phyloP scores from a whole-genome alignment of 2,329 filamentous ascomycete genomes.

The Verticillium nubilum region DNA sequence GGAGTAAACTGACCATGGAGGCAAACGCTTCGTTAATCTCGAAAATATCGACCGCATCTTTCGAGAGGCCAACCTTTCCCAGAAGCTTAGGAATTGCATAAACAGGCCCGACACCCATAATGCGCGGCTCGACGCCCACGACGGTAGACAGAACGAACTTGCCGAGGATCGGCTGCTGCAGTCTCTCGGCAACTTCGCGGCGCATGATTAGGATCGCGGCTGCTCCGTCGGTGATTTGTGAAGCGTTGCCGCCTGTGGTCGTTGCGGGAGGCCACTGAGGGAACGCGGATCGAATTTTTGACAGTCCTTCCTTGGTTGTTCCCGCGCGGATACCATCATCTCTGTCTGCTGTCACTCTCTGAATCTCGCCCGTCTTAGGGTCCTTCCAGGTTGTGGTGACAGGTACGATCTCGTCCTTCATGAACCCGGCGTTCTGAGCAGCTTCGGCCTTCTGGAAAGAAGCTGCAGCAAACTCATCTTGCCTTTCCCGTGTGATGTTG shows the following conservation, averaged over 20 bases:
- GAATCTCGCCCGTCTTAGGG: constrained; percentile 80
- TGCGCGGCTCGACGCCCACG: constrained; percentile 63
- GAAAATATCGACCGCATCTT: constrained; percentile 48
- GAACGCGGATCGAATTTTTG: constrained; percentile 68
- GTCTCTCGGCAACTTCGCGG: constrained; percentile 60
- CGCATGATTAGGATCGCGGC: constrained; percentile 68
- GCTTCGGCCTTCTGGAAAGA: constrained; percentile 62
- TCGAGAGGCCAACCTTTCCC: constrained; percentile 47
- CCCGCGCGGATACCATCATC: constrained; percentile 69
- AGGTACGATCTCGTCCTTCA: constrained; percentile 68
- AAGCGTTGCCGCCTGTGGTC: constrained; percentile 67
- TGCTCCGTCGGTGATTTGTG: constrained; percentile 68
- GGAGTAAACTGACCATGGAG: constrained; percentile 49
- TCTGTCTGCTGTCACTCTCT: constrained; percentile 60
- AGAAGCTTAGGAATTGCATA: constrained; percentile 28
- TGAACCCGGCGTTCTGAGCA: constrained; percentile 69
- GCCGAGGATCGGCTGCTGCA: constrained; percentile 66
- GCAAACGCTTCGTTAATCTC: constrained; percentile 76
- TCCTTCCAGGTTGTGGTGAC: constrained; percentile 74
- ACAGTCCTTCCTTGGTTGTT: constrained; percentile 61
- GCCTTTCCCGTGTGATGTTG: constrained; percentile 58
- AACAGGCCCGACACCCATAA: constrained; percentile 67
- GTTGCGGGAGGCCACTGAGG: constrained; percentile 57
- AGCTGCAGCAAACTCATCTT: constrained; percentile 64
- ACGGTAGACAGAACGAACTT: constrained; percentile 69